Evolutionary conservation across 208 protist genomes (phyloP).

Genomic region (Trypanosoma cruzi): DNA sequence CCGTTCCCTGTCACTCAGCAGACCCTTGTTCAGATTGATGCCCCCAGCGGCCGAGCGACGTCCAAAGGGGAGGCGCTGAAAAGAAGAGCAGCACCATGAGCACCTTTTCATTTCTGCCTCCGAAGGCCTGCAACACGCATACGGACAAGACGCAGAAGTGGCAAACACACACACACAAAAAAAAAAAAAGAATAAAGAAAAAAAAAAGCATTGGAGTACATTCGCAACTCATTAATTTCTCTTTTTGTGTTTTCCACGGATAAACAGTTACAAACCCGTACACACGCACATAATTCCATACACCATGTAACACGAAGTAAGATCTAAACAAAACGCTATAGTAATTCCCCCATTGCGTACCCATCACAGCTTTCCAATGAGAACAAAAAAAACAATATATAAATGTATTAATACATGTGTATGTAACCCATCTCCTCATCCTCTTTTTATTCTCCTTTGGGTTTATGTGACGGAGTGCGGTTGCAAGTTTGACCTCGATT

Average conservation of each 20-base stretch:
- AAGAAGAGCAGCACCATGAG: constrained; percentile 8
- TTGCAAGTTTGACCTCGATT: neutral
- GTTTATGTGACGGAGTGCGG: neutral
- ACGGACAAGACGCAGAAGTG: too few species aligned
- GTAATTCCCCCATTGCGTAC: neutral
- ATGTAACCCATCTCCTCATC: neutral
- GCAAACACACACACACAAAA: constrained; percentile 10
- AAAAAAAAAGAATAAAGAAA: constrained; percentile 24
- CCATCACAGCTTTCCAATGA: too few species aligned
- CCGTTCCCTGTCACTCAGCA: constrained; percentile 43
- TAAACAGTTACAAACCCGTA: neutral
- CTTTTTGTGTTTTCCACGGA: neutral
- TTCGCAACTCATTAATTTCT: neutral
- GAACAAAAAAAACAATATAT: constrained; percentile 4
- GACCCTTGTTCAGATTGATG: constrained; percentile 61
- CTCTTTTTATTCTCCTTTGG: neutral
- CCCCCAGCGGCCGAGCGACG: constrained; percentile 39
- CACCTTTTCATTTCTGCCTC: constrained; percentile 18
- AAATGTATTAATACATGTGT: neutral
- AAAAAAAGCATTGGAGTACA: neutral
- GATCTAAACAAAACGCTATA: neutral
- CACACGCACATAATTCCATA: neutral
- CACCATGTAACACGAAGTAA: neutral
- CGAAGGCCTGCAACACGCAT: neutral
- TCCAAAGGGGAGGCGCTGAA: constrained; percentile 28